Percentiles rank a stretch among this genome's conserved stretches.
These are phyloP conservation scores for Pholiota adiposa DNA, from an alignment of 1,284 basidiomycete genomes.

Conservation along the genomic window DNA sequence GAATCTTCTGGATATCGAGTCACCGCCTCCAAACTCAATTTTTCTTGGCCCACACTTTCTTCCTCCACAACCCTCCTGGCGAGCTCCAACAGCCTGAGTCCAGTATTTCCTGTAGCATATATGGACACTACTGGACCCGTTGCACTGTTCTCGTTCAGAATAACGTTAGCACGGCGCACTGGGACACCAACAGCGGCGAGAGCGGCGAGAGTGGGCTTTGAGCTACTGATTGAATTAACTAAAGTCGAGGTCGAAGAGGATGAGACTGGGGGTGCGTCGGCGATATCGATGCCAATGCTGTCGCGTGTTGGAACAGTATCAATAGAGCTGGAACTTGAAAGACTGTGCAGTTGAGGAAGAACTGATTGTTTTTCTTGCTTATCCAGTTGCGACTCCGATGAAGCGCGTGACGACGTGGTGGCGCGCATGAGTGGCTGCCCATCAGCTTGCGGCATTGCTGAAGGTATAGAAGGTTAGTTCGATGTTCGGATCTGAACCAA, in stretches of 20 bases:
- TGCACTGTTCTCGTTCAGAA: not conserved
- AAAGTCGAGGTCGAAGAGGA: no score
- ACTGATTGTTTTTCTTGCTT: no score
- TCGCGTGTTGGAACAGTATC: no score
- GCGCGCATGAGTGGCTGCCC: no score
- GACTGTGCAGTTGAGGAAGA: no score
- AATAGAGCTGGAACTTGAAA: no score
- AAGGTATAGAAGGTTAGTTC: not conserved
- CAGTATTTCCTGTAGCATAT: not conserved
- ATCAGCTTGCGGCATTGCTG: not conserved
- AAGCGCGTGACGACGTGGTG: not conserved
- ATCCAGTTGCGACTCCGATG: not conserved
- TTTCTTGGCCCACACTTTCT: not conserved
- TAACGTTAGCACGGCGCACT: not conserved
- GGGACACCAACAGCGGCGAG: no score
- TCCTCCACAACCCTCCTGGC: not conserved
- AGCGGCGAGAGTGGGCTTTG: no score
- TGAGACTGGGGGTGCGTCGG: no score
- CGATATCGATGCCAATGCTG: no score
- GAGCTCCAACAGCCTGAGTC: not conserved
- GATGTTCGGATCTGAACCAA: not conserved
- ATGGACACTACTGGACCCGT: not conserved
- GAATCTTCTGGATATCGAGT: not conserved
- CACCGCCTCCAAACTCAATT: not conserved
- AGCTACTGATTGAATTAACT: no score